These are phyloP conservation scores for Rhododendron griersonianum DNA, from an alignment of 148 eudicot genomes.

Conservation along the genomic window DNA sequence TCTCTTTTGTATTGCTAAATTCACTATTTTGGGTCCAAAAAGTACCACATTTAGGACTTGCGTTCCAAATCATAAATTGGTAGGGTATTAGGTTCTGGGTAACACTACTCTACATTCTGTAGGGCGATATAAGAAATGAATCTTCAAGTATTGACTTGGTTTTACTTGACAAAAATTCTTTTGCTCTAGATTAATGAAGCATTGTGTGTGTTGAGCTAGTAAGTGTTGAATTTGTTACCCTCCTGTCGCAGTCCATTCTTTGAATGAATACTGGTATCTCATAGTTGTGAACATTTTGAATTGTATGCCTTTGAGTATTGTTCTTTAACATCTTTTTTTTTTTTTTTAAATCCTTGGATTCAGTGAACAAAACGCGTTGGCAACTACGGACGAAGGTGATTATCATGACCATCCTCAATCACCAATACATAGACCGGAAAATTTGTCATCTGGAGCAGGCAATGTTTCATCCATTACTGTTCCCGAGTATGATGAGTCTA, in stretches of 20 bases:
- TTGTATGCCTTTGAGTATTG: background rate
- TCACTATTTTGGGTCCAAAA: background rate
- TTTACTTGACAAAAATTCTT: background rate
- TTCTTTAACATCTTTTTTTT: background rate
- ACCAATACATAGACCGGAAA: slow-evolving; percentile 35
- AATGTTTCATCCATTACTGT: slow-evolving; percentile 37
- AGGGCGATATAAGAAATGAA: background rate
- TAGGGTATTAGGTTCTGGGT: background rate
- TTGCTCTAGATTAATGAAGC: slow-evolving; percentile 1
- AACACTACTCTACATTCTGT: background rate
- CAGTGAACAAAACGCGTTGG: slow-evolving; percentile 43
- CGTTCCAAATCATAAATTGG: background rate
- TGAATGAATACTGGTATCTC: background rate
- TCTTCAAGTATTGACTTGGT: background rate
- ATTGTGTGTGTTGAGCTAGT: background rate
- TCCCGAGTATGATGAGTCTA: slow-evolving; percentile 45
- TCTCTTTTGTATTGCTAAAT: background rate
- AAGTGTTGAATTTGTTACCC: background rate
- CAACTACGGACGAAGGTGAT: slow-evolving; percentile 47
- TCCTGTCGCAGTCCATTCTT: background rate
- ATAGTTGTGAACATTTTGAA: background rate
- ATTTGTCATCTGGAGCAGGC: slow-evolving; percentile 33
- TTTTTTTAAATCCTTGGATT: slow-evolving; percentile 8
- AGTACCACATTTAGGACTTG: background rate
- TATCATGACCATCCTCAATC: slow-evolving; percentile 39